phyloP scores from a whole-genome alignment of 176 grass and related monocot species.

The Aegilops tauschii region DNA sequence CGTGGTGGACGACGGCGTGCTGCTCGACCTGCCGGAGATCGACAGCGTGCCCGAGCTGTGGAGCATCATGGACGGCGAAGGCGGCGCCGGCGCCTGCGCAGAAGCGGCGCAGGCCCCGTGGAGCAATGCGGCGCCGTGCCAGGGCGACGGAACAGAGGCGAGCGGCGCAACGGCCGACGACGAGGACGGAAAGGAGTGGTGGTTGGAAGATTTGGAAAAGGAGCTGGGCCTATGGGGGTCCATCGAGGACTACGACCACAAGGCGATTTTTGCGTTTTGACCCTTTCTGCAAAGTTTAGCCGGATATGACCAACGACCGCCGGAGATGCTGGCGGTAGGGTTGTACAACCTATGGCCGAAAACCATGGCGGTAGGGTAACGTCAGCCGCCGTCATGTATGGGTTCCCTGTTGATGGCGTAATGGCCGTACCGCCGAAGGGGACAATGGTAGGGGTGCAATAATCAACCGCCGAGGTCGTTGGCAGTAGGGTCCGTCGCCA shows the following conservation, averaged over 20 bases:
- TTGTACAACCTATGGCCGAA: no score
- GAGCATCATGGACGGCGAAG: slow-evolving; percentile 52
- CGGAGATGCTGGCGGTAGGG: no score
- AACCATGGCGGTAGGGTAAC: no score
- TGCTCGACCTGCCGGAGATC: slow-evolving; percentile 46
- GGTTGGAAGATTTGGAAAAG: slow-evolving; percentile 71
- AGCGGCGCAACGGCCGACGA: slow-evolving; percentile 22
- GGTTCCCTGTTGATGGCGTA: no score
- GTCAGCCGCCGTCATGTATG: no score
- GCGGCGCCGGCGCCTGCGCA: not conserved
- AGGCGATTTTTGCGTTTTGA: no score
- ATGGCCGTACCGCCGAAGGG: no score
- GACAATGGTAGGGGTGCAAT: no score
- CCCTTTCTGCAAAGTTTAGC: no score
- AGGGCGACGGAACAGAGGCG: not conserved
- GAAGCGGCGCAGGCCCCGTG: not conserved
- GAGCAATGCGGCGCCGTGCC: slow-evolving; percentile 27
- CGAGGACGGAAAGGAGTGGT: slow-evolving; percentile 40
- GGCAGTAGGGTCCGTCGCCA: no score
- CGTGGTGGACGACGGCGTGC: not conserved
- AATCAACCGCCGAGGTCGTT: no score
- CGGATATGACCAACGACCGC: slow-evolving; percentile 9
- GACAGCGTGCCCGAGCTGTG: slow-evolving; percentile 51
- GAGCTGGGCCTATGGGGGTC: slow-evolving; percentile 69
- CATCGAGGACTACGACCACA: slow-evolving; percentile 37